Conservation (phyloP, 768 basidiomycete genomes). For the Lactarius hengduanensis region DNA sequence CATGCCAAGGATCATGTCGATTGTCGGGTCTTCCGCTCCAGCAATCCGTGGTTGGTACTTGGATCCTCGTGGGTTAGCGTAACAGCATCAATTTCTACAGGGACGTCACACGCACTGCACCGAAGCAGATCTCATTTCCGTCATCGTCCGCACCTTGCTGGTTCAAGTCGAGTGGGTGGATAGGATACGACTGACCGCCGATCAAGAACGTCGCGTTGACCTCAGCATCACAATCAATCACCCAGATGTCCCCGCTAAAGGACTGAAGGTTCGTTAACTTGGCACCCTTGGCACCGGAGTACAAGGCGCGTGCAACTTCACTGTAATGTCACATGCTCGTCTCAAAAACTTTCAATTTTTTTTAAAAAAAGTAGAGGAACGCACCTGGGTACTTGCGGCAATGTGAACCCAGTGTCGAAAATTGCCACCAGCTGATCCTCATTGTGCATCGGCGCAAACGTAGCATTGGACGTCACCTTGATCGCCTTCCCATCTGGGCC, state of each 20-base stretch:
- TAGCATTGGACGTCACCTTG: constrained; percentile 40
- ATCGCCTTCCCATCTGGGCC: constrained; percentile 62
- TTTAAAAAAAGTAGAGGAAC: background rate
- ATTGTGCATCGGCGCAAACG: constrained; percentile 68
- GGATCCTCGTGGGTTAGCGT: background rate
- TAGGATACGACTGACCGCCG: constrained; percentile 51
- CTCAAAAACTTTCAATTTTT: background rate
- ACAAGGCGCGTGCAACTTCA: constrained; percentile 57
- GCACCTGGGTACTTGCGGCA: constrained; percentile 58
- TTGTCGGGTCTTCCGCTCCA: constrained; percentile 50
- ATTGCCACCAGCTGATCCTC: constrained; percentile 57
- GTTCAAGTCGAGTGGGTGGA: constrained; percentile 65
- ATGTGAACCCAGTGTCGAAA: constrained; percentile 67
- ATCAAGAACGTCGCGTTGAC: constrained; percentile 67
- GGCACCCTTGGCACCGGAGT: constrained; percentile 53
- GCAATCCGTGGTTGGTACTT: constrained; percentile 68
- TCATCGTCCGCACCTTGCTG: constrained; percentile 35
- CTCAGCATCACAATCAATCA: constrained; percentile 59
- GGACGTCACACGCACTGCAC: constrained; percentile 30
- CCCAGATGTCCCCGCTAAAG: constrained; percentile 53
- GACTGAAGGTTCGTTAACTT: constrained; percentile 40
- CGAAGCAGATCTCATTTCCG: constrained; percentile 37
- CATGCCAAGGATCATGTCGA: constrained; percentile 72
- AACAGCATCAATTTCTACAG: background rate
- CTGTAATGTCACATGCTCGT: constrained; percentile 33